Base-by-base conservation (phyloP, 345 rosid genomes). In the Citrus hindsii region DNA sequence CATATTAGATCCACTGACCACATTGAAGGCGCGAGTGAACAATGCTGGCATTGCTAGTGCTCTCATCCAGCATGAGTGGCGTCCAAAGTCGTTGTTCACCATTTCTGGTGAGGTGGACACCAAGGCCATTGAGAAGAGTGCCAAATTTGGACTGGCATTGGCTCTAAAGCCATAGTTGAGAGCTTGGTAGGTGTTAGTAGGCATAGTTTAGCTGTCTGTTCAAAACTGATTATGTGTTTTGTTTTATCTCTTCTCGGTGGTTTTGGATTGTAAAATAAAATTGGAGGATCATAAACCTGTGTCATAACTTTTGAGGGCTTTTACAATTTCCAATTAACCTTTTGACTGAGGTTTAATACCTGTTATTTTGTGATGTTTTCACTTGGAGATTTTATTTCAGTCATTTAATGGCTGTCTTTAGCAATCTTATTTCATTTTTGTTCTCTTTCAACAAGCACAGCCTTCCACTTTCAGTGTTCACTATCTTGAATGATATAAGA, bases 61-160 rank as follows among this genome's bases (percentile, higher is more conserved):
- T 21, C 92, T 95, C 51, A 76, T 95, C 73, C 99, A 95, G 89
- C 99, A 95, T 58, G 92, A 89, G 84, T 95, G 97, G 98, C 90
- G 87, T 56, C 97, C 99, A 4, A 94, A 77, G 82, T 92, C 99
- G 0, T 74, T 89, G 71, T 74, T 95, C 82, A 92, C 97, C 3
- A 61, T 95, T 71, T 89, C 97, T 0, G 98, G 94, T 33, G 99
- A 95, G 87, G 95, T 95, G 14, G 99, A 95, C 80, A 83, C 97
- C 79, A 92, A 89, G 88, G 85, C 94, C 37, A 81, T 94, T 40
- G 98, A 92, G 69, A 93, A 93, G 90, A 91, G 85, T 35, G 88
- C 98, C 35, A 95, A 92, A 88, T 84, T 95, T 77, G 98, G 99
- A 30, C 79, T 95, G 80, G 92, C 97, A 69, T 85, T 95, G 82